Evolutionary conservation across 2,329 filamentous ascomycete species (phyloP), one percentile per base, ranked within the genome.

Genomic region (Cladosporium sphaerospermum): DNA sequence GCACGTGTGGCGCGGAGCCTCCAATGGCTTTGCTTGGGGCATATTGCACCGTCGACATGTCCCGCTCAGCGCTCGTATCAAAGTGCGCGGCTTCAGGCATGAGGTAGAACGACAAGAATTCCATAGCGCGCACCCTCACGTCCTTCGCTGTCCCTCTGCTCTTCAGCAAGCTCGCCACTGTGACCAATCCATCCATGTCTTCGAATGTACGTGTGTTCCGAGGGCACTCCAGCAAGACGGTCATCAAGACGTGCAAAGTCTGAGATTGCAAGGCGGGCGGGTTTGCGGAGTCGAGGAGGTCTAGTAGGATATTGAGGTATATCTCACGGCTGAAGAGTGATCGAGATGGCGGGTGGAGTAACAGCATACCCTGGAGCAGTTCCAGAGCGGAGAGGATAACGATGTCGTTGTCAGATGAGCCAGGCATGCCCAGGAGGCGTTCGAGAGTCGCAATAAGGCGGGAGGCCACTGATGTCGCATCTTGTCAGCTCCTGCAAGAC

Each of bases 71-170:
- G 9, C 52, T 53, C n/a, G 55, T 58, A 8, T 54, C 52, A 10
- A 14, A 6, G 3, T 14, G n/a, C 11, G 53, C 36, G n/a, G 57
- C 84, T 73, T 99, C 93, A 47, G 92, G 91, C 86, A 97, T 96
- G 62, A 99, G 84, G 71, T 97, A 99, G 72, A 97, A 97, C 76
- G 97, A 97, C 48, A 99, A 75, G 67, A 97, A 97, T 71, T 97
- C 93, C 61, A 96, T 85, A n/a, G 95, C 82, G 70, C 95, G 93
- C 66, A 96, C 81, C 75, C 96, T 96, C 60, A 97, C 91, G 63
- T 92, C 88, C 57, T 89, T 84, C 19, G 84, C 84, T 3, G 92
- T 96, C 59, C 84, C 83, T 56, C 89, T 84, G 58, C 86, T 88
- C 71, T 95, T 95, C 81, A 97, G 96, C 46, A 97, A 80, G 9